Percentiles rank a stretch among this genome's conserved stretches.
These are phyloP conservation scores for Erysimum pusillum DNA, from an alignment of 441 rosid genomes.

Conservation along the genomic window DNA sequence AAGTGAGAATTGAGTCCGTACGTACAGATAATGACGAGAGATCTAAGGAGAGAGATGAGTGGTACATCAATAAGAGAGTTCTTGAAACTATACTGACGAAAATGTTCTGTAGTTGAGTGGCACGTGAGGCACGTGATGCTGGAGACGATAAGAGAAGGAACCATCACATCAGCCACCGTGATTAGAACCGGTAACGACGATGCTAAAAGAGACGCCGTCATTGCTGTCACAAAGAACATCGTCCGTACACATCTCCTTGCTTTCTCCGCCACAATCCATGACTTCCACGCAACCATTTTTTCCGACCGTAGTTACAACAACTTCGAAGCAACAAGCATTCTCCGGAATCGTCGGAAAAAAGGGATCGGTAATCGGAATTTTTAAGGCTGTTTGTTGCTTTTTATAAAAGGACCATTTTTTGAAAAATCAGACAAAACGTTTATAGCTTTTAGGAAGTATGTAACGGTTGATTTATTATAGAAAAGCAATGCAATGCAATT, in stretches of 20 bases:
- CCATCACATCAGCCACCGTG: conserved; percentile 71
- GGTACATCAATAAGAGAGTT: conserved; percentile 85
- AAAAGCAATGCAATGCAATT: background rate
- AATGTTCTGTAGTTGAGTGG: conserved; percentile 62
- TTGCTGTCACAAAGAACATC: conserved; percentile 84
- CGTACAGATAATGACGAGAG: conserved; percentile 72
- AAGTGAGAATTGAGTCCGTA: conserved; percentile 32
- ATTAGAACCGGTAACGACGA: conserved; percentile 87
- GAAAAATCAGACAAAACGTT: conserved; percentile 12
- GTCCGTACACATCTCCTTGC: conserved; percentile 70
- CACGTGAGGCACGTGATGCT: conserved; percentile 82
- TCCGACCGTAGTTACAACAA: conserved; percentile 21
- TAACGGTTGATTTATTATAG: conserved; percentile 19
- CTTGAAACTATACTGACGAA: conserved; percentile 71
- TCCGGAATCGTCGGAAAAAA: conserved; percentile 1
- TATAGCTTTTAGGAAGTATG: background rate
- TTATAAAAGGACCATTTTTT: background rate
- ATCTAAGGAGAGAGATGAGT: conserved; percentile 79
- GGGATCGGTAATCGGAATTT: background rate
- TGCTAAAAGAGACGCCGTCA: conserved; percentile 84
- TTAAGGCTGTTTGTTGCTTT: background rate
- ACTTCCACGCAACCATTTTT: conserved; percentile 58
- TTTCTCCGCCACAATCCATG: conserved; percentile 71
- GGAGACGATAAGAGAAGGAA: conserved; percentile 68
- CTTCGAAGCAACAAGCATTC: conserved; percentile 32